Base-by-base conservation (phyloP, 345 rosid species). In the Lepidium didymum region DNA sequence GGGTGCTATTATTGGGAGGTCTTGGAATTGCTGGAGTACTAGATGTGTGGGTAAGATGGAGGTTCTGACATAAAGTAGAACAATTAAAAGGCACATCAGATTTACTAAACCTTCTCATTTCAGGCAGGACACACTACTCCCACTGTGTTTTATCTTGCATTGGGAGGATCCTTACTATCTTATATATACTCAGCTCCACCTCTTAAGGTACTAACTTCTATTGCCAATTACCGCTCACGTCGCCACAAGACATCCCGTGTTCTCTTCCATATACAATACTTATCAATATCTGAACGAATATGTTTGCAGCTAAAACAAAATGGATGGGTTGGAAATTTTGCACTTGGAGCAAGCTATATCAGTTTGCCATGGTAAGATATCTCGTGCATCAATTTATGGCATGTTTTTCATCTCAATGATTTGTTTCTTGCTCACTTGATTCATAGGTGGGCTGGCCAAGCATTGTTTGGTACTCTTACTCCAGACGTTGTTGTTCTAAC, bases 371-470 rank as follows among this genome's bases (percentile, higher is more conserved):
- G 99, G 99, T 94, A 45, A 54, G 76, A 57, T 62, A 44, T 69
- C 43, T 38, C 56, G 31, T 56, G 55, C 57, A 46, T 19, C 8
- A 38, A 34, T 47, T 12, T 44, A 9, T 50, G n/a, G 55, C 0
- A 2, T 12, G 16, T 54, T 60, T 60, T 15, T 58, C 49, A 29
- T 42, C 43, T 53, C 7, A 46, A 0, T 76, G 42, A 37, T 62
- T 23, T 9, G 46, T 64, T 36, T 56, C 9, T 31, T 12, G 33
- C 9, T 68, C 54, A 23, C 47, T 57, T 37, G 14, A 42, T 65
- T 65, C 40, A 75, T 78, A 94, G 99, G 99, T 94, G 99, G 97
- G 97, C 99, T 8, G 99, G 99, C 29, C 99, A 94, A 84, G 95
- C 99, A 33, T 78, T 94, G 76, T 94, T 94, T 67, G 99, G 99